Conservation (phyloP, 441 rosid species). For the Metrosideros polymorpha region DNA sequence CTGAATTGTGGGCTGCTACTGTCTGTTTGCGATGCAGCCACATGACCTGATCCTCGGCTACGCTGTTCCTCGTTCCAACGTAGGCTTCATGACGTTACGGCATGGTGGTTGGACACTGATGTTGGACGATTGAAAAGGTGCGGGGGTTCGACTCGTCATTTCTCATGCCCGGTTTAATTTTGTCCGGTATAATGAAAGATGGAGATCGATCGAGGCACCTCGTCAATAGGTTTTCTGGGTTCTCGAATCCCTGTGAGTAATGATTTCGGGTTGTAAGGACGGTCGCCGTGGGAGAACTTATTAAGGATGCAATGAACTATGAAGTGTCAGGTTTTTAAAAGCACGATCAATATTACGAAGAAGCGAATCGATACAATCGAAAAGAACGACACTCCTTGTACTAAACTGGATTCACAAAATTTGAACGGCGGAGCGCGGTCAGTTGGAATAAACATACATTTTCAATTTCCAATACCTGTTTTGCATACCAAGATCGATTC, state of each 20-base stretch:
- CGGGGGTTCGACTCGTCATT: neutral
- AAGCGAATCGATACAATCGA: accelerated
- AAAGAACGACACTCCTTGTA: neutral
- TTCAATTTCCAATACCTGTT: neutral
- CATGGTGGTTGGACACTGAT: neutral
- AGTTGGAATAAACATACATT: neutral
- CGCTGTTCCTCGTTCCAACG: neutral
- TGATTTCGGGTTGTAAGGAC: neutral
- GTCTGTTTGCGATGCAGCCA: neutral
- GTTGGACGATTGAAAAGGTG: neutral
- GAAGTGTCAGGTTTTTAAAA: neutral
- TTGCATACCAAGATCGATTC: neutral
- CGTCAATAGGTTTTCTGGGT: neutral
- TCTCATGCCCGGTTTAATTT: neutral
- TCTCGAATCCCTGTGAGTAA: too few species aligned
- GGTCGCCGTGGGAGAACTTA: neutral
- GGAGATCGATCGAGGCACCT: neutral
- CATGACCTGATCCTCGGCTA: neutral
- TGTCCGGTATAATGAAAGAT: neutral
- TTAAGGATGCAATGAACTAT: neutral
- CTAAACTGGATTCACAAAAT: neutral
- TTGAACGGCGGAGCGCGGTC: accelerated
- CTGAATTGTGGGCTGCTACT: neutral
- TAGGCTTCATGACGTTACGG: neutral
- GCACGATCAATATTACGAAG: neutral